These are phyloP conservation scores for Crithidia sp. DNA, from an alignment of 208 protist species.

Conservation along the genomic window DNA sequence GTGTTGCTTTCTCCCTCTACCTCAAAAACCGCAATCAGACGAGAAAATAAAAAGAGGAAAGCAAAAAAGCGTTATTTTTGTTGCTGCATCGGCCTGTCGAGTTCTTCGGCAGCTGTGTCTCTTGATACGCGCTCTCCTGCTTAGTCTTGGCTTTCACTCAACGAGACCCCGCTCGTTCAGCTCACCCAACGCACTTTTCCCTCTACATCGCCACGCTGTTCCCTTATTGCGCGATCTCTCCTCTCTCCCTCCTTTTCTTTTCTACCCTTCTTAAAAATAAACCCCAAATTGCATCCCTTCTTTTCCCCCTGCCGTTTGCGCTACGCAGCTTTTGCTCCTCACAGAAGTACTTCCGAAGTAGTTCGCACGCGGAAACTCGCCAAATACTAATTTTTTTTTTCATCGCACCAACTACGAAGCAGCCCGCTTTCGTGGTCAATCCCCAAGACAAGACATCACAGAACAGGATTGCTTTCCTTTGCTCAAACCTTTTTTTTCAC, in stretches of 20 bases:
- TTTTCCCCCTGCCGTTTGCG: constrained; percentile 15
- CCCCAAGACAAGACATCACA: too few species aligned
- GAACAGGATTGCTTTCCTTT: too few species aligned
- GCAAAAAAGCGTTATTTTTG: too few species aligned
- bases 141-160: background rate
- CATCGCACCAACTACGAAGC: too few species aligned
- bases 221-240: background rate
- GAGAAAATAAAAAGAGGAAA: too few species aligned
- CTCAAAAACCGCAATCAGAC: too few species aligned
- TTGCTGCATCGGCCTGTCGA: too few species aligned
- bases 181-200: background rate
- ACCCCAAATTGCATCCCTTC: too few species aligned
- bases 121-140: background rate
- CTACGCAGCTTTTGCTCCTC: too few species aligned
- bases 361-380: background rate
- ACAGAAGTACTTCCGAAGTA: too few species aligned
- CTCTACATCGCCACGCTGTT: background rate
- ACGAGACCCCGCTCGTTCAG: background rate
- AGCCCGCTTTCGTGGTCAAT: too few species aligned
- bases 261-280: background rate
- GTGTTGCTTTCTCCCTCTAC: too few species aligned
- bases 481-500: background rate
- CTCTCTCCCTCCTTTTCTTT: constrained; percentile 26
- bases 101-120: background rate
- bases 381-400: background rate